Conservation (phyloP, 2,329 filamentous ascomycete species). For the Fusarium tanahbumbuense region DNA sequence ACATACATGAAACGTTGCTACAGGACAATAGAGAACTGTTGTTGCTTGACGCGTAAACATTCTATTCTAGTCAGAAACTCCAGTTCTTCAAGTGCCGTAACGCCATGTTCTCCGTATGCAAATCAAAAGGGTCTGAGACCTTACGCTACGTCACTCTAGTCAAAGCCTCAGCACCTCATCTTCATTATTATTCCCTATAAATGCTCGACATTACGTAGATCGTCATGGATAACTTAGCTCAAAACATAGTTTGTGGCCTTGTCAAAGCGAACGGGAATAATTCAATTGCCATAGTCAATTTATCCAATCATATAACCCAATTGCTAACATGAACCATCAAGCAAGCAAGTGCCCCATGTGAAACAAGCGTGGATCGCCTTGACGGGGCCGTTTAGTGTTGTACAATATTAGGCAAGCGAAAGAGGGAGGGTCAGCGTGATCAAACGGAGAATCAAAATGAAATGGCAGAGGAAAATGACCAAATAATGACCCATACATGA, state of each 20-base stretch:
- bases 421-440: slow-evolving; percentile 25
- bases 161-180: neutral
- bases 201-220: neutral
- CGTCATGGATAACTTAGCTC: slow-evolving; percentile 19
- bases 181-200: neutral
- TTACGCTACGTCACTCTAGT: slow-evolving; percentile 21
- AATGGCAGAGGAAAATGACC: slow-evolving; percentile 23
- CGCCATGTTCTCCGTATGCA: slow-evolving; percentile 2
- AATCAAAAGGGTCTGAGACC: slow-evolving; percentile 32
- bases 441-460: neutral
- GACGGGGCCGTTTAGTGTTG: slow-evolving; percentile 16
- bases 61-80: neutral
- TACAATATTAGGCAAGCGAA: slow-evolving; percentile 16
- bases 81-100: neutral
- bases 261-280: slow-evolving; percentile 3
- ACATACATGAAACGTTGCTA: neutral
- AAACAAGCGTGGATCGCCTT: slow-evolving; percentile 1
- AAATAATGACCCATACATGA: slow-evolving; percentile 25
- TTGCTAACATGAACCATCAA: slow-evolving; percentile 28
- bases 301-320: slow-evolving; percentile 42
- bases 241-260: slow-evolving; percentile 1
- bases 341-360: neutral
- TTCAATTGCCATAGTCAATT: slow-evolving; percentile 1
- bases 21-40: neutral
- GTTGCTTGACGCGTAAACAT: neutral